A percentile compares a stretch with the other conserved stretches of the same genome.
Conservation (phyloP, 83 land plant genomes). For the Larix sibirica region DNA sequence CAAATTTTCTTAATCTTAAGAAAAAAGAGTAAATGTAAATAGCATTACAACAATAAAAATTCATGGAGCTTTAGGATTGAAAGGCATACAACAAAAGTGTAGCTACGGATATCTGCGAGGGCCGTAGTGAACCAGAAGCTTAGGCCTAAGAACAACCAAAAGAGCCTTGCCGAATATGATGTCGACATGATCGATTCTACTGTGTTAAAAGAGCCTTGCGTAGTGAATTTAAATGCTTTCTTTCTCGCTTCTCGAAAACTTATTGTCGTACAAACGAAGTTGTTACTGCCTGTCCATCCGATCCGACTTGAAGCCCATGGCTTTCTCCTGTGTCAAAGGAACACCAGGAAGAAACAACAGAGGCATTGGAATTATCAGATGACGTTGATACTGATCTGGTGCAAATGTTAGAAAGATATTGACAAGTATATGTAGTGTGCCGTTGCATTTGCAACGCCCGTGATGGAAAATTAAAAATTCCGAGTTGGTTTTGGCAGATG, state of each 20-base stretch:
- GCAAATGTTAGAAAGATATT: neutral
- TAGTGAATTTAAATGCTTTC: too few species aligned
- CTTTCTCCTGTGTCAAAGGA: neutral
- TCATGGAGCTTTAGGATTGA: neutral
- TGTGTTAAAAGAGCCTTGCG: too few species aligned
- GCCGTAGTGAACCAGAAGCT: neutral
- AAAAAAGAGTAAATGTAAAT: too few species aligned
- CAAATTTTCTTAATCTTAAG: too few species aligned
- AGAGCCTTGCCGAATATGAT: neutral
- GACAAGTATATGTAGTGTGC: neutral
- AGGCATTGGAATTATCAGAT: neutral
- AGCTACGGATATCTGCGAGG: neutral
- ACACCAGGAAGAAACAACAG: neutral
- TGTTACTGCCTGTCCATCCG: neutral
- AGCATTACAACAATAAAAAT: too few species aligned
- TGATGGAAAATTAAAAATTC: too few species aligned
- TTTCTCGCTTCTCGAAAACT: neutral
- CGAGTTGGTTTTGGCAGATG: neutral
- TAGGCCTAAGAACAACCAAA: neutral
- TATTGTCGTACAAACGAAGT: neutral
- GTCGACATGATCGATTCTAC: too few species aligned
- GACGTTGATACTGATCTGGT: neutral
- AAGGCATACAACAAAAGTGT: conserved; percentile 1
- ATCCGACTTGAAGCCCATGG: neutral
- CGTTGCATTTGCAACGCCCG: neutral